Conservation (phyloP, 345 rosid species). For the Populus pruinosa region DNA sequence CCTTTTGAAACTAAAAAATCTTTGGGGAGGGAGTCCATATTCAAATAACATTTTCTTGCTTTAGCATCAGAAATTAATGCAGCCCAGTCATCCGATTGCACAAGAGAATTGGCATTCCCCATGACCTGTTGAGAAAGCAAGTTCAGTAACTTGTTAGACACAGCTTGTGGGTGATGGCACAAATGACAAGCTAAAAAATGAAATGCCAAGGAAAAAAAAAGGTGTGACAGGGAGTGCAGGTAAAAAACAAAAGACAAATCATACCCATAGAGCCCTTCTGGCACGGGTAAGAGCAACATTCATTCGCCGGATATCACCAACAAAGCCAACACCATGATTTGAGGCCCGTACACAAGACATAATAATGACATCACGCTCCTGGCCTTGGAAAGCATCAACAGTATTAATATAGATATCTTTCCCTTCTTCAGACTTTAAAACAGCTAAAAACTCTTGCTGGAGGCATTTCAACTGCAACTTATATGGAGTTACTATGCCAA, state of each 20-base stretch:
- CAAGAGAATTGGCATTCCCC: constrained; percentile 89
- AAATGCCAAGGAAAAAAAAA: background rate
- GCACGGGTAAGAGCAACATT: constrained; percentile 99
- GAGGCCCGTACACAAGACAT: constrained; percentile 99
- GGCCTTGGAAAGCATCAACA: constrained; percentile 99
- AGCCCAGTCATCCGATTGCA: constrained; percentile 92
- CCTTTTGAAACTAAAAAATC: constrained; percentile 60
- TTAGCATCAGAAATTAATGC: constrained; percentile 80
- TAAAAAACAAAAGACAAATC: constrained; percentile 9
- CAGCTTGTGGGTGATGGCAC: background rate
- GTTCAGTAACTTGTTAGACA: background rate
- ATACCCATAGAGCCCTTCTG: constrained; percentile 94
- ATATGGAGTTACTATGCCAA: constrained; percentile 95
- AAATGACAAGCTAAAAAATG: background rate
- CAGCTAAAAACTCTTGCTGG: constrained; percentile 74
- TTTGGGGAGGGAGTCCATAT: constrained; percentile 81
- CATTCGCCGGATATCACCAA: constrained; percentile 94
- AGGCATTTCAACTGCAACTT: constrained; percentile 96
- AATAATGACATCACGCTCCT: constrained; percentile 97
- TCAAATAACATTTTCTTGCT: constrained; percentile 85
- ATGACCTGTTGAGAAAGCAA: constrained; percentile 60
- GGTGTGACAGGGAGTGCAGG: background rate
- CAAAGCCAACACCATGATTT: constrained; percentile 91
- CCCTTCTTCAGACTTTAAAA: constrained; percentile 81
- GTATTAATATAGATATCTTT: constrained; percentile 94